A percentile compares a stretch with the other conserved stretches of the same genome.
phyloP scores from a whole-genome alignment of 1,284 basidiomycete genomes.

The Tremellales sp. region DNA sequence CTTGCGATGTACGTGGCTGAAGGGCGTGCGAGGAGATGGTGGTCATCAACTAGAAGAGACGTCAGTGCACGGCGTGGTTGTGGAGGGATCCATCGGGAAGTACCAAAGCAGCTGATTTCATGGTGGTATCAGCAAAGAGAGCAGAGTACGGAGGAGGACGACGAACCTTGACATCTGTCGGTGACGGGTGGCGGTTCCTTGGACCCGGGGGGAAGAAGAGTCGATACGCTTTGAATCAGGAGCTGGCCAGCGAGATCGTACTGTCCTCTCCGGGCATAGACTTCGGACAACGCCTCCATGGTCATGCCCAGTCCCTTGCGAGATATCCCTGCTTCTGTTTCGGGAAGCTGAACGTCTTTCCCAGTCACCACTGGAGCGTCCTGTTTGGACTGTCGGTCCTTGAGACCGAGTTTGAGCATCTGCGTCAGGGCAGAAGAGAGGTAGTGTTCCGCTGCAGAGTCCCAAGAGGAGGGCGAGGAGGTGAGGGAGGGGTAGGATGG shows the following conservation, averaged over 20 bases:
- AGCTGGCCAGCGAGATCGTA: slow-evolving; percentile 42
- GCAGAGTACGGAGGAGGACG: background rate
- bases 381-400: background rate
- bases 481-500: slow-evolving; percentile 11
- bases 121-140: slow-evolving; percentile 2
- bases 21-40: slow-evolving; percentile 43
- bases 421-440: slow-evolving; percentile 36
- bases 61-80: background rate
- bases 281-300: slow-evolving; percentile 47
- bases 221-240: slow-evolving; percentile 43
- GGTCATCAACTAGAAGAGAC: slow-evolving; percentile 41
- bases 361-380: slow-evolving; percentile 34
- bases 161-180: slow-evolving; percentile 45
- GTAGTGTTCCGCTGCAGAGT: slow-evolving; percentile 35
- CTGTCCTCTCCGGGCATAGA: slow-evolving; percentile 41
- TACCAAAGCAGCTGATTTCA: slow-evolving; percentile 2
- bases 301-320: slow-evolving; percentile 41
- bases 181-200: slow-evolving; percentile 18
- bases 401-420: too few relatives aligned
- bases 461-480: slow-evolving; percentile 17
- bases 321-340: slow-evolving; percentile 1
- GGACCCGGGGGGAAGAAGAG: slow-evolving; percentile 36
- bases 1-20: slow-evolving; percentile 31
- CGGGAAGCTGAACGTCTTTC: slow-evolving; percentile 32
- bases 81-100: slow-evolving; percentile 1